phyloP scores from a whole-genome alignment of 2,329 filamentous ascomycete genomes.

The Chrysoporthe austroafricana region DNA sequence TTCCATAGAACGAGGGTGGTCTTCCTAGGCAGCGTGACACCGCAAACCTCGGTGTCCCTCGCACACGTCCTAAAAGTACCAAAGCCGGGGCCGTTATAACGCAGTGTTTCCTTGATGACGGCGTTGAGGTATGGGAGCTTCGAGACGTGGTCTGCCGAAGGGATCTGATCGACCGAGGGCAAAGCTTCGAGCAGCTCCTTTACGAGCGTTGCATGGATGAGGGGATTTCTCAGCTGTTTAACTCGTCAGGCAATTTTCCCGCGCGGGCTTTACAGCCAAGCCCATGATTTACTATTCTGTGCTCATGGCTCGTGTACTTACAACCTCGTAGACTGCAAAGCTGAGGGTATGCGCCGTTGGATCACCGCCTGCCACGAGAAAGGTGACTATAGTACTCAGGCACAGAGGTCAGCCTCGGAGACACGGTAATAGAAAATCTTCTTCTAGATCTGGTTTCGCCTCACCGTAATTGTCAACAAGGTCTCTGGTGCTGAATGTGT shows the following conservation, averaged over 20 bases:
- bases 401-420: background rate
- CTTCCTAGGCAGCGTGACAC: slow-evolving; percentile 6
- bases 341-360: slow-evolving; percentile 11
- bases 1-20: slow-evolving; percentile 10
- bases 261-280: background rate
- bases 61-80: slow-evolving; percentile 11
- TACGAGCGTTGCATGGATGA: slow-evolving; percentile 7
- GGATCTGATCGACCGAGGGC: background rate
- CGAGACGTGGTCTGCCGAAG: background rate
- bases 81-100: slow-evolving; percentile 5
- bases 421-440: background rate
- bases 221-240: background rate
- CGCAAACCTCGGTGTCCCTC: slow-evolving; percentile 4
- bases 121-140: slow-evolving; percentile 12
- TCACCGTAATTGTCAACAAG: slow-evolving; percentile 16
- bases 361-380: slow-evolving; percentile 10
- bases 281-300: background rate
- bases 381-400: background rate
- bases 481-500: slow-evolving; percentile 12
- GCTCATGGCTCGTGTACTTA: background rate
- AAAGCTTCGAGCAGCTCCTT: slow-evolving; percentile 2
- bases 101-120: slow-evolving; percentile 11
- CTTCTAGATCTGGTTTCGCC: background rate
- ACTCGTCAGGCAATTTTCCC: background rate
- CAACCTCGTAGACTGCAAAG: slow-evolving; percentile 14